Evolutionary conservation across 108 stramenopile genomes (phyloP).

Genomic region (Pseudonitzschia multiseries): DNA sequence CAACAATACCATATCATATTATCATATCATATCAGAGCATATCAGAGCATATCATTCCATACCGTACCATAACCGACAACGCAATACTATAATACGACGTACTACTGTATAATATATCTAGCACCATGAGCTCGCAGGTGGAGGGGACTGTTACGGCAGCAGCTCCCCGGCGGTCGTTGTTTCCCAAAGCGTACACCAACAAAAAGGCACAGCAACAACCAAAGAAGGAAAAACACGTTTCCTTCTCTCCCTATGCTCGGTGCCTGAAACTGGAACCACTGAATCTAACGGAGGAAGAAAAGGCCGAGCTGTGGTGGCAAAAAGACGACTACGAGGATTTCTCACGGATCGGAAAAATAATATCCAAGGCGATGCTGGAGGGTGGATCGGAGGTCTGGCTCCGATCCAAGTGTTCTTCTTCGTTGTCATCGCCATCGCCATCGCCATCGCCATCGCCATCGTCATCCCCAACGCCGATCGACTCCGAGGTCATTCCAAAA

Average conservation of each 20-base stretch:
- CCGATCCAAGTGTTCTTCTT: slow-evolving; percentile 37
- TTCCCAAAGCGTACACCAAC: slow-evolving; percentile 14
- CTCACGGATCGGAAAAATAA: slow-evolving; percentile 65
- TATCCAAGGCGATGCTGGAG: slow-evolving; percentile 74
- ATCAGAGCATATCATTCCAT: no score
- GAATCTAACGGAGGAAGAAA: slow-evolving; percentile 56
- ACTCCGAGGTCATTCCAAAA: no score
- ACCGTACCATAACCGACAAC: no score
- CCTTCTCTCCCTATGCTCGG: slow-evolving; percentile 74
- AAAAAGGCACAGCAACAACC: no score
- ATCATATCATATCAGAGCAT: no score
- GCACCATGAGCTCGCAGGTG: neutral
- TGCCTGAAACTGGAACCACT: slow-evolving; percentile 60
- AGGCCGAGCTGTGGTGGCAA: slow-evolving; percentile 72
- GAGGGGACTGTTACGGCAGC: neutral
- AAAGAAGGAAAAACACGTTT: slow-evolving; percentile 25
- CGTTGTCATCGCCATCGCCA: slow-evolving; percentile 26
- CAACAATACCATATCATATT: no score
- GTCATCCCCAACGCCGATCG: neutral
- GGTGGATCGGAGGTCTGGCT: slow-evolving; percentile 79
- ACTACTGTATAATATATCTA: no score
- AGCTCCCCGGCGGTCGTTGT: slow-evolving; percentile 15
- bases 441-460: neutral
- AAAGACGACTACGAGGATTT: slow-evolving; percentile 78
- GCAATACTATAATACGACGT: no score